Evolutionary conservation across 2,329 filamentous ascomycete species (phyloP), one percentile per base, ranked within the genome.

Genomic region (Cercospora zeae-maydis): DNA sequence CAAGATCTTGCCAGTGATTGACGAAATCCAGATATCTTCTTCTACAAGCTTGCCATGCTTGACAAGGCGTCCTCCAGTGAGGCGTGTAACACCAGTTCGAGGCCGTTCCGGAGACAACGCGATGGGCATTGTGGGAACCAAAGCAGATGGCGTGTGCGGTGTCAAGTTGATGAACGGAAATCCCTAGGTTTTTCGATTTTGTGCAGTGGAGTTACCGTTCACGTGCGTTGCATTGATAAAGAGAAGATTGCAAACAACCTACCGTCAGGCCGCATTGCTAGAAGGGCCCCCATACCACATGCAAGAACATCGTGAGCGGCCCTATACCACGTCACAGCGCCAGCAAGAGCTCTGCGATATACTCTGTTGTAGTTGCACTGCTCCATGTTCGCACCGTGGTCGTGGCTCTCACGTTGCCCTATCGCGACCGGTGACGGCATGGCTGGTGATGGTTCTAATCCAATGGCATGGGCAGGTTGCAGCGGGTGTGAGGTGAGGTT

Each of bases 1-100:
- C 53, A 96, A 81, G 71, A 96, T 91, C 75, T 91, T 93, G 68
- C 93, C 93, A 1, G 88, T 91, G 14, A 82, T 74, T 0, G 91
- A 90, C 75, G 90, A 92, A 64, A 96, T 87, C 92, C 92, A 96
- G n/a, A 96, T 83, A 73, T 96, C 93, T 66, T 90, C 87, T 49
- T 86, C 77, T 49, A 96, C 83, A 27, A 96, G 81, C 19, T 81
- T 73, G 67, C 88, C 83, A 69, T 85, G 86, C 72, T 86, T 87
- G 63, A 93, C 81, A 27, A 96, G 80, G 56, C 89, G 87, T 75
- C 92, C 96, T 79, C 96, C 96, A 72, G 73, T 75, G 34, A 75
- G 61, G 9, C 69, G 67, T 16, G 90, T 92, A 74, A 96, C 88
- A 57, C 81, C 80, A 53, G 73, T 77, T 45, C 61, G 74, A 67